Evolutionary conservation across 495 filamentous ascomycete species (phyloP), one percentile per base, ranked within the genome.

Genomic region (Penicillium daleae): DNA sequence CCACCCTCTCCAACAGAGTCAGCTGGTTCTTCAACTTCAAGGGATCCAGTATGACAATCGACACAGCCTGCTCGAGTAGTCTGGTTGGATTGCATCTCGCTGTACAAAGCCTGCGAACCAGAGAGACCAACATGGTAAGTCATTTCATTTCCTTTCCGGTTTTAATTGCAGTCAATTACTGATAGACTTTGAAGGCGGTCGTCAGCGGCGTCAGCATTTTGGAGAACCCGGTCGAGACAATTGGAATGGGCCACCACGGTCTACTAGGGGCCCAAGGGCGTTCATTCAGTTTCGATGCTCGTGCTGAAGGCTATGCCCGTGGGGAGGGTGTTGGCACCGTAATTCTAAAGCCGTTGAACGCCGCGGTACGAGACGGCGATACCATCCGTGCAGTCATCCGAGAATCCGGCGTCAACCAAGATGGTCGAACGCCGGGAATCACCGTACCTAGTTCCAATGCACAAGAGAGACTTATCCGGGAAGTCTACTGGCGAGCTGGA

Each of bases 391-490:
- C 77, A 3, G 65, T 81, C 2, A 73, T 76, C 42, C 69, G 71
- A 13, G 67, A 72, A 21, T 69, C 68, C 0, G 70, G 64, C 2
- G 63, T 68, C 24, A 78, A 79, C 24, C 73, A 87, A 60, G 86
- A 90, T 71, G 86, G 86, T 10, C 81, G 77, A 7, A 83, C 79
- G 12, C 49, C 59, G 12, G 78, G 77, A 6, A 78, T 83, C 49
- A 78, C 76, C 0, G 66, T 75, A 7, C 82, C 82, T 1, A 83
- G 69, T 53, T 50, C 50, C 9, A 59, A 71, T 15, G 76, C 73
- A 4, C 81, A 82, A 62, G 70, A 66, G 49, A 56, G 54, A n/a
- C 59, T 85, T 1, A 83, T 85, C 10, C 66, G 73, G 0, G 69
- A 77, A 27, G 73, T 78, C 1, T 83, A 82, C 46, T n/a, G 26